phyloP scores from a whole-genome alignment of 23 red algal genomes.

The Pyropia haitanensis region DNA sequence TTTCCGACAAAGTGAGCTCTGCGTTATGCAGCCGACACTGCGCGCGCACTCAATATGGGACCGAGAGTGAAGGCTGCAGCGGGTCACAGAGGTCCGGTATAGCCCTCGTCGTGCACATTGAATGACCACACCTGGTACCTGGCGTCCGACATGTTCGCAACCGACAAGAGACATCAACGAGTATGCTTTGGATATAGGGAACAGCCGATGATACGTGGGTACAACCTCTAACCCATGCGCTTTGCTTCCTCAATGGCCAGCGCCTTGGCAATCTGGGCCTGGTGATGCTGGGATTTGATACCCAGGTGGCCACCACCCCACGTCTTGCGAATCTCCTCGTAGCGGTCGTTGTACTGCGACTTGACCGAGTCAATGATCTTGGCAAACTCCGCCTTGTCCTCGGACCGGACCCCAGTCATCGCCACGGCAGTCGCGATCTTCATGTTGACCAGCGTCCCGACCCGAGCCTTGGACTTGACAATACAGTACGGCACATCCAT shows the following conservation, averaged over 20 bases:
- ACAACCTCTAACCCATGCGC: constrained; percentile 17
- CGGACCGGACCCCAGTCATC: constrained; percentile 58
- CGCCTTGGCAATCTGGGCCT: constrained; percentile 65
- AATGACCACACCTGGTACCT: no score
- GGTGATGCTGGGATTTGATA: constrained; percentile 78
- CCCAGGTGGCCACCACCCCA: constrained; percentile 98
- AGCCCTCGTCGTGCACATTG: no score
- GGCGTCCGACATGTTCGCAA: no score
- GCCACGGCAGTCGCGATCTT: constrained; percentile 79
- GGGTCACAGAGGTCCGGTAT: no score
- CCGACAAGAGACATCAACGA: no score
- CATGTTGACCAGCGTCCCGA: constrained; percentile 62
- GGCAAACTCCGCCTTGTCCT: constrained; percentile 84
- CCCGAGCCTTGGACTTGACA: constrained; percentile 68
- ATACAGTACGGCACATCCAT: constrained; percentile 99
- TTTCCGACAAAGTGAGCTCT: no score
- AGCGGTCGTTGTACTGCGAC: constrained; percentile 80
- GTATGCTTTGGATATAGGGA: no score
- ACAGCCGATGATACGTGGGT: no score
- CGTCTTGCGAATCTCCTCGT: constrained; percentile 79
- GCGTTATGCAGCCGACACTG: no score
- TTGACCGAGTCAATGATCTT: constrained; percentile 73
- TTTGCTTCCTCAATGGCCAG: constrained; percentile 86
- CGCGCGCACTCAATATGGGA: no score
- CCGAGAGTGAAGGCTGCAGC: no score